Evolutionary conservation across 164 flowering plant species (phyloP), one percentile per base, ranked within the genome.

Genomic region (Nymphaea colorata): DNA sequence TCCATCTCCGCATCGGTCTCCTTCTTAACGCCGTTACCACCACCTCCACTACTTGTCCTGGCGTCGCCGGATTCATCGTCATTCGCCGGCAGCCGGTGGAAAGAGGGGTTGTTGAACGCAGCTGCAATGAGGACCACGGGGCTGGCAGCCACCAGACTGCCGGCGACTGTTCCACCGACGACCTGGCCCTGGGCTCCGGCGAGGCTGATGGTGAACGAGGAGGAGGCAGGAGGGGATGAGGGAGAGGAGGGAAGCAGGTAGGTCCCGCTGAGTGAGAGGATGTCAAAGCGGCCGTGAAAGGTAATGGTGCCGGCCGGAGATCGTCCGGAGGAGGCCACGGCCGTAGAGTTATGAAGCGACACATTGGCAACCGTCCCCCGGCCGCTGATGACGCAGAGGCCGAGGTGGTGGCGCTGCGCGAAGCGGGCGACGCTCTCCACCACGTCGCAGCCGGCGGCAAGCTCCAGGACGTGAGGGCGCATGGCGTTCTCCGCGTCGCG

Each of bases 151-250:
- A 83, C 41, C 41, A 88, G 68, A 0, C 80, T 16, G 4, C 90
- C 93, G 3, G 79, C 83, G 0, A 88, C 93, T 3, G 78, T 64
- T 16, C 93, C 93, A 0, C 93, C 93, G 18, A 88, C 78, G 74
- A 88, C 80, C 81, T 86, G 88, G 2, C 93, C 93, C 70, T 84
- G 90, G 2, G 90, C 83, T 2, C 89, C 86, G 2, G 88, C 85
- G 3, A 88, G 79, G 0, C 85, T 86, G 25, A 87, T 74, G 7
- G 68, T 53, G 12, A 70, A 44, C 8, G 61, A 64, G 5, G 75
- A 41, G 15, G 72, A 51, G 8, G 74, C 42, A 42, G 67, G 44
- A 11, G 82, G 7, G 7, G 68, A 53, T 10, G 71, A 44, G 10
- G 65, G 64, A 5, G 76, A 43, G 16, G 72, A 42, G 8, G 83